A percentile compares a stretch with the other conserved stretches of the same genome.
phyloP scores from a whole-genome alignment of 2,329 filamentous ascomycete species.

The Pseudogymnoascus sp. region DNA sequence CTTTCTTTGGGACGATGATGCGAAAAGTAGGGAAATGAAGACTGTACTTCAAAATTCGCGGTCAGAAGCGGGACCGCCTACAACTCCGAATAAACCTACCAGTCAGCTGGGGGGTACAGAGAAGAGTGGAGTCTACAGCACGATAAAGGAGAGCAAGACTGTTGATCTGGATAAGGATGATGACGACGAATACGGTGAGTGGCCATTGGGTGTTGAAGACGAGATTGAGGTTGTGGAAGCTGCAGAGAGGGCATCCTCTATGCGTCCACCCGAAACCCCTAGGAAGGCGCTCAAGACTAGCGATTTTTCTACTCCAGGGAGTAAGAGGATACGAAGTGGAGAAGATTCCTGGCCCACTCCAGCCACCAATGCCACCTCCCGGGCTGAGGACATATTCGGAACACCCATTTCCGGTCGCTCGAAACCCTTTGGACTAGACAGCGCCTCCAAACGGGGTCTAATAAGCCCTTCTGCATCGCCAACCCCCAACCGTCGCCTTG shows the following conservation, averaged over 20 bases:
- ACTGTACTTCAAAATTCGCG: conserved; percentile 38
- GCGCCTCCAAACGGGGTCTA: conserved; percentile 8
- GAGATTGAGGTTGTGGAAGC: conserved; percentile 17
- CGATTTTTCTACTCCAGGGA: conserved; percentile 20
- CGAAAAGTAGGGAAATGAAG: conserved; percentile 36
- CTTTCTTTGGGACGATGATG: conserved; percentile 51
- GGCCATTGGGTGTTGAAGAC: conserved; percentile 19
- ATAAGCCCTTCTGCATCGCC: conserved; percentile 22
- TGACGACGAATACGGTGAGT: conserved; percentile 24
- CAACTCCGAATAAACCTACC: conserved; percentile 12
- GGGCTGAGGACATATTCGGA: conserved; percentile 19
- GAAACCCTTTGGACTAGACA: background rate
- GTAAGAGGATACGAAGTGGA: conserved; percentile 23
- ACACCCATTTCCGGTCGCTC: conserved; percentile 15
- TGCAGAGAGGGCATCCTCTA: conserved; percentile 9
- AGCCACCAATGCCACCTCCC: conserved; percentile 12
- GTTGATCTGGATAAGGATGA: conserved; percentile 15
- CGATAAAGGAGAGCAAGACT: background rate
- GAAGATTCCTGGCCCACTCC: conserved; percentile 22
- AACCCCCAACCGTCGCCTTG: conserved; percentile 18
- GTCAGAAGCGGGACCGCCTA: conserved; percentile 28
- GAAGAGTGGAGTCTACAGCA: background rate
- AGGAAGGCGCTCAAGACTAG: conserved; percentile 19
- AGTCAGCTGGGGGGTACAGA: background rate
- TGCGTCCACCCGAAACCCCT: conserved; percentile 20